Evolutionary conservation across 768 basidiomycete species (phyloP), one percentile per base, ranked within the genome.

Genomic region (Kwoniella europaea): DNA sequence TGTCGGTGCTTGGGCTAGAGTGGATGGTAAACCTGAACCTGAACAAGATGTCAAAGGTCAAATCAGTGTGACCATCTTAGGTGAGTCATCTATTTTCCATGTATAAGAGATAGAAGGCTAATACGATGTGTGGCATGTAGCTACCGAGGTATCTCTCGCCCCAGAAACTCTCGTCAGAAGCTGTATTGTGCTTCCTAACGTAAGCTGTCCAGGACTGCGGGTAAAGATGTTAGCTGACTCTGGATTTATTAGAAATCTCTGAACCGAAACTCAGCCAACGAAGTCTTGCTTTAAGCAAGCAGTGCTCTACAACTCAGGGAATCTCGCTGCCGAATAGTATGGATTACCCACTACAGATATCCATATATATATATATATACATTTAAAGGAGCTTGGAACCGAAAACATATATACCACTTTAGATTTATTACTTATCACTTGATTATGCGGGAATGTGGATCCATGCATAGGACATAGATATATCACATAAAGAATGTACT

Each of bases 111-210:
- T 16, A 20, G 18, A 4, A 52, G 22, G 42, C 18, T 62, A 18
- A 22, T 41, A 24, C 46, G 42, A 3, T 15, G 12, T 24, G 15
- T 58, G 29, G 10, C 13, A 20, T 35, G 27, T 44, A 84, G 85
- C 84, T 52, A 84, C 84, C 71, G 85, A 86, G 59, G 86, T 86
- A 13, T 74, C 77, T 0, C 84, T 86, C n/a, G 78, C 83, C 2
- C 78, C 82, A 24, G 86, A 86, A 67, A 82, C 84, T 10, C 80
- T 80, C 64, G 82, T 86, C 41, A 75, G 85, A 63, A 84, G 82
- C 64, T 85, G 85, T 73, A 86, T 86, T 68, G 85, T 86, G 20
- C 75, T 86, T 4, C 86, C 86, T 4, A 79, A 82, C 73, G 82
- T 81, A 54, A 68, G 80, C 77, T 10, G 22, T 15, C 5, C 20